These are phyloP conservation scores for Phytophthora aleatoria DNA, from an alignment of 352 stramenopile genomes.

Conservation along the genomic window DNA sequence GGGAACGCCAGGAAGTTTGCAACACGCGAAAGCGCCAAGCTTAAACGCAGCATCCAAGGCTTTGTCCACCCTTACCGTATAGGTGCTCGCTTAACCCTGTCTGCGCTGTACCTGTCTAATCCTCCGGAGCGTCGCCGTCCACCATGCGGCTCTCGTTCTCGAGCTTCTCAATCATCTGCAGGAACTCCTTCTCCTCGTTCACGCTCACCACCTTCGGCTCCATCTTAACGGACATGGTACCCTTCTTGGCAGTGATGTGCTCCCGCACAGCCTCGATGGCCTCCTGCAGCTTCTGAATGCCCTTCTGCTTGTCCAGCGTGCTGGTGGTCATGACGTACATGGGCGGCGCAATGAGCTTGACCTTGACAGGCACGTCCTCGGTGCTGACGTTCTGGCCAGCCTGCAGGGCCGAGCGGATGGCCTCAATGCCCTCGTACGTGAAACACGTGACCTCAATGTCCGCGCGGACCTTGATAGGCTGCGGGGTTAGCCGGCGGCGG, in stretches of 20 bases:
- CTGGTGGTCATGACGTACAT: constrained; percentile 99
- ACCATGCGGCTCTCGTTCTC: constrained; percentile 99
- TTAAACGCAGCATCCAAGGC: constrained; percentile 5
- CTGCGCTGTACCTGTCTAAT: constrained; percentile 52
- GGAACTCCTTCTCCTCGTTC: constrained; percentile 98
- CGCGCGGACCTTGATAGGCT: constrained; percentile 99
- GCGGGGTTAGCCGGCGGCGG: constrained; percentile 95
- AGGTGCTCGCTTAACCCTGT: constrained; percentile 11
- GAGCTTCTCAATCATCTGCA: constrained; percentile 99
- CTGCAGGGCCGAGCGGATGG: constrained; percentile 96
- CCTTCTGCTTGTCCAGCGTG: constrained; percentile 98
- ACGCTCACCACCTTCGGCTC: constrained; percentile 98
- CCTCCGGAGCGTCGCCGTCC: constrained; percentile 97
- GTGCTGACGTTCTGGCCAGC: constrained; percentile 83
- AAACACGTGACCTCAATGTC: constrained; percentile 99
- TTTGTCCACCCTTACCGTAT: constrained; percentile 8
- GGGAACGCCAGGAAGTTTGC: constrained; percentile 8
- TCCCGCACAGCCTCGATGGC: constrained; percentile 95
- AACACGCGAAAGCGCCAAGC: constrained; percentile 18
- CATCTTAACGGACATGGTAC: constrained; percentile 97
- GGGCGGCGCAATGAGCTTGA: constrained; percentile 99
- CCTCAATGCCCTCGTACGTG: constrained; percentile 99
- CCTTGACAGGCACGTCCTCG: constrained; percentile 95
- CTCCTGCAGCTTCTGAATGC: constrained; percentile 96
- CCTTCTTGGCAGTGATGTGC: constrained; percentile 96